phyloP scores from a whole-genome alignment of 78 protist species.

The Dictyostelium firmibasis region DNA sequence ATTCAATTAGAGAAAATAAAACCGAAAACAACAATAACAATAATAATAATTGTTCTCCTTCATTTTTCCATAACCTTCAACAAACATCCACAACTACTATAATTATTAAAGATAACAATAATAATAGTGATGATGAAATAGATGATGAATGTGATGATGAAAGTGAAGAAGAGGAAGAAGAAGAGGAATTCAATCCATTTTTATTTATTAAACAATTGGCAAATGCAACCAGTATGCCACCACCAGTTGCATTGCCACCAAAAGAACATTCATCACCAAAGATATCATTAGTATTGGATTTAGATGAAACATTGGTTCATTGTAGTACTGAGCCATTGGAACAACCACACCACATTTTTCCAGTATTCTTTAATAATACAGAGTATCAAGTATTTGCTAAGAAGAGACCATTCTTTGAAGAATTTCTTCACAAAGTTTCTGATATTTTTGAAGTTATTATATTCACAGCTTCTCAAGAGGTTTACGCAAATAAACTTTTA shows the following conservation, averaged over 20 bases:
- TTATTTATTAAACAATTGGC: conserved; percentile 48
- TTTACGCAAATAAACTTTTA: conserved; percentile 91
- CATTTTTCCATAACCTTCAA: conserved; percentile 1
- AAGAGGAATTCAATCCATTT: conserved; percentile 66
- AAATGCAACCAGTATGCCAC: not conserved
- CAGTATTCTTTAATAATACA: conserved; percentile 61
- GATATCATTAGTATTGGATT: conserved; percentile 90
- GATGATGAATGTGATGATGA: conserved; percentile 21
- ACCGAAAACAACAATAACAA: not conserved
- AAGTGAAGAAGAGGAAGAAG: conserved; percentile 67
- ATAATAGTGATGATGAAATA: not conserved
- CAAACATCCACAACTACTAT: not conserved
- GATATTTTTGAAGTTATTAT: conserved; percentile 87
- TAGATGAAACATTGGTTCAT: conserved; percentile 94
- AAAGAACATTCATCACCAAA: conserved; percentile 37
- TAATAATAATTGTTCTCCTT: not conserved
- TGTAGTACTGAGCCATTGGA: conserved; percentile 85
- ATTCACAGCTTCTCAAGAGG: conserved; percentile 94
- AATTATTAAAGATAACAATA: not conserved
- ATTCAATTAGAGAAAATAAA: not conserved
- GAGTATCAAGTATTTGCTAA: conserved; percentile 79
- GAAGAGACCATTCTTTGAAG: conserved; percentile 87
- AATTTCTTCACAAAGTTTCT: conserved; percentile 75
- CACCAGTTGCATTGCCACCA: conserved; percentile 58
- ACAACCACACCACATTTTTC: conserved; percentile 66